phyloP scores from a whole-genome alignment of 306 rosid genomes.

The Medicago ruthenica region DNA sequence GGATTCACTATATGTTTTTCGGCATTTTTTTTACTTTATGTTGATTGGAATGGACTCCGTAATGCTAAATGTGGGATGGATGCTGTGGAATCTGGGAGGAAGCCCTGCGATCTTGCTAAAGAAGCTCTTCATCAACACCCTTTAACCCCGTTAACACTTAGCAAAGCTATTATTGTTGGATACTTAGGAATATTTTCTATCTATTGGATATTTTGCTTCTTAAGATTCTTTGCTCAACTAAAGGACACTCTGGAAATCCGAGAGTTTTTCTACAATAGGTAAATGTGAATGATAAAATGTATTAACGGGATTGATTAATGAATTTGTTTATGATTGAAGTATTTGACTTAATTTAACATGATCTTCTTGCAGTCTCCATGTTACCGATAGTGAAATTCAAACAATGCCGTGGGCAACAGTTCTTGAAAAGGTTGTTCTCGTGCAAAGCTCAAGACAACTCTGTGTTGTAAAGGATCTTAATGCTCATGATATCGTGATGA shows the following conservation, averaged over 20 bases:
- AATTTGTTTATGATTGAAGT: not conserved
- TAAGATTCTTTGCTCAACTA: slow-evolving; percentile 87
- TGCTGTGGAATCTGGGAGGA: slow-evolving; percentile 87
- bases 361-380: slow-evolving; percentile 74
- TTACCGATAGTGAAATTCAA: slow-evolving; percentile 85
- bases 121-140: slow-evolving; percentile 91
- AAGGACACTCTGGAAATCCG: slow-evolving; percentile 74
- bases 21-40: slow-evolving; percentile 78
- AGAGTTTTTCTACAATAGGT: slow-evolving; percentile 83
- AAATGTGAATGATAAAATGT: slow-evolving; percentile 23
- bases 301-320: slow-evolving; percentile 16
- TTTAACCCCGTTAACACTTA: slow-evolving; percentile 77
- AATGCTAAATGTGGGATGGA: slow-evolving; percentile 96
- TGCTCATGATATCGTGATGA: slow-evolving; percentile 91
- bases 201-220: slow-evolving; percentile 90
- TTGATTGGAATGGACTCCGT: slow-evolving; percentile 96
- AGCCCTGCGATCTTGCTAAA: slow-evolving; percentile 89
- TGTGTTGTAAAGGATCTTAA: slow-evolving; percentile 90
- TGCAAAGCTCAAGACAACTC: slow-evolving; percentile 74
- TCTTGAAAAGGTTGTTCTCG: slow-evolving; percentile 79
- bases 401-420: slow-evolving; percentile 92
- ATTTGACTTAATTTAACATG: slow-evolving; percentile 25
- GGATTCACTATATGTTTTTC: slow-evolving; percentile 89
- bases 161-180: slow-evolving; percentile 79
- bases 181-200: slow-evolving; percentile 84